Conservation (phyloP, 129 eudicot species). For the Helianthus tuberosus region DNA sequence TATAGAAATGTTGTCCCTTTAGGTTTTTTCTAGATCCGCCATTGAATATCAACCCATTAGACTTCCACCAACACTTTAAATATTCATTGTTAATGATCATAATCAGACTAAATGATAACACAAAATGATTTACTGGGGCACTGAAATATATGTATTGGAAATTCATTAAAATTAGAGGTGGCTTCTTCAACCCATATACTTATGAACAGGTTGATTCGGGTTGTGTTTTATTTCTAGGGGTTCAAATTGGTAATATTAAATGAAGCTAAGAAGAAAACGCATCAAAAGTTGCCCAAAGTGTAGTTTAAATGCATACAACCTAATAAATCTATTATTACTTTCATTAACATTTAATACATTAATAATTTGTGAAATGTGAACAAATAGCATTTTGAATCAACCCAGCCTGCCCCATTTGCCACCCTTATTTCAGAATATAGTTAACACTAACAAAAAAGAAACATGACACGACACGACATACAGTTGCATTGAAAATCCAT, state of each 20-base stretch:
- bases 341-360: background rate
- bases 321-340: background rate
- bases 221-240: background rate
- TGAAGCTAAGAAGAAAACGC: background rate
- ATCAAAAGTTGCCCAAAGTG: background rate
- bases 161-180: background rate
- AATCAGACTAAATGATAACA: background rate
- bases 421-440: background rate
- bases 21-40: too few relatives aligned
- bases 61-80: background rate
- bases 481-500: constrained; percentile 97
- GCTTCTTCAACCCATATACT: background rate
- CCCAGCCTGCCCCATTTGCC: background rate
- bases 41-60: background rate
- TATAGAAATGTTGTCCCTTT: too few relatives aligned
- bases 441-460: background rate
- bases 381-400: background rate
- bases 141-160: background rate
- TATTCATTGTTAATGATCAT: constrained; percentile 3
- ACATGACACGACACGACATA: constrained; percentile 45
- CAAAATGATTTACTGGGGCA: background rate
- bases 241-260: background rate
- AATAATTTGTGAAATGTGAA: background rate
- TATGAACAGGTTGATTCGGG: background rate
- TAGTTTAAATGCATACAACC: constrained; percentile 5